Base-by-base conservation (phyloP, 805 yeast genomes). In the Schizosaccharomyces octosporus region DNA sequence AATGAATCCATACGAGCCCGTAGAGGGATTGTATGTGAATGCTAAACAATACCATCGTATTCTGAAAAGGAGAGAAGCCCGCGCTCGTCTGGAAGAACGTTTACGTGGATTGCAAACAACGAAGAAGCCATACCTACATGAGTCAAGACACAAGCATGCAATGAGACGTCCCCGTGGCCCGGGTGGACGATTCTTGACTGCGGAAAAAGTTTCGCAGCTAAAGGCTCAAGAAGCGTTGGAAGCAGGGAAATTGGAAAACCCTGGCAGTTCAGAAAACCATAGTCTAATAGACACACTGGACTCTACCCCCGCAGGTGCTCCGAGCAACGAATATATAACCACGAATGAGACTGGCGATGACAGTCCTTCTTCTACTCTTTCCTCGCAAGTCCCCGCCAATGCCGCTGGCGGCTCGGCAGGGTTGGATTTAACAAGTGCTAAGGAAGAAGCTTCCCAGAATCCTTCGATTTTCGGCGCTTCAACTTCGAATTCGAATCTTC, bases 91-190 rank as follows among this genome's bases (percentile, higher is more conserved):
- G 48, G 97, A 93, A 69, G 97, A 93, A 69, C 80, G 82, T 55
- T 77, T 90, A 64, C 51, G 61, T 24, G 27, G 51, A 24, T 36
- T 42, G 31, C 61, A 43, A 21, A 31, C 42, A 13, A 36, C 39
- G 42, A 57, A 31, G 32, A 41, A 84, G 69, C 97, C 97, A 13
- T 90, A 94, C 71, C 72, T 93, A 60, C 99, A 93, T 70, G 98
- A 93, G 72, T 87, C 96, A 21, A 79, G 99, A 67, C 99, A 93
- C 71, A 90, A 93, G 70, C 99, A 93, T 71, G 99, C 99, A 2
- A 93, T 93, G 98, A 79, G 97, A 69, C 80, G 99, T 70, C 97
- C 98, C 17, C 81, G 99, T 67, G 99, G 99, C 32, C 97, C 93
- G 73, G 98, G 98, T 41, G 99, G 99, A 5, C 77, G 99, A 64